These are phyloP conservation scores for Rhodofomes roseus DNA, from an alignment of 1,284 basidiomycete genomes.

Conservation along the genomic window DNA sequence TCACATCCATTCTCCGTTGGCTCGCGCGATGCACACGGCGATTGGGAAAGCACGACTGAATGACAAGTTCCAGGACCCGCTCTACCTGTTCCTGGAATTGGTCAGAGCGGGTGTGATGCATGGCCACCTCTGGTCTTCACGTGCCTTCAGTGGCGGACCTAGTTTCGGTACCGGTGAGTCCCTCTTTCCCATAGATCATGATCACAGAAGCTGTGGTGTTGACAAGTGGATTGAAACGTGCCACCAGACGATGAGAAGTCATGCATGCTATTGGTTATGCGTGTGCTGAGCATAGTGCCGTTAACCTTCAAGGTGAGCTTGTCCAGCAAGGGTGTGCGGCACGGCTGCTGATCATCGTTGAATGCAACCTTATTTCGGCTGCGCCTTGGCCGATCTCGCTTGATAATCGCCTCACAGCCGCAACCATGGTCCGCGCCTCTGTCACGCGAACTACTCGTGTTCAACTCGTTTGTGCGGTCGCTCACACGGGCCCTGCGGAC, in stretches of 20 bases:
- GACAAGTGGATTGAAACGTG: slow-evolving; percentile 3
- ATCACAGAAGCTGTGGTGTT: slow-evolving; percentile 14
- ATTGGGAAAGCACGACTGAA: slow-evolving; percentile 79
- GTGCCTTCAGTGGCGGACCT: slow-evolving; percentile 89
- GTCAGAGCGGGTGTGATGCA: slow-evolving; percentile 95
- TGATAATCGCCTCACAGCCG: slow-evolving; percentile 40
- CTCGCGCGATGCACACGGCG: slow-evolving; percentile 86
- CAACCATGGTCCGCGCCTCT: slow-evolving; percentile 93
- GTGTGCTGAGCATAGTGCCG: slow-evolving; percentile 90
- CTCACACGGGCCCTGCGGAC: slow-evolving; percentile 88
- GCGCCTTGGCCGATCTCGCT: slow-evolving; percentile 12
- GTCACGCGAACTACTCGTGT: slow-evolving; percentile 93
- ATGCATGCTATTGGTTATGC: slow-evolving; percentile 93
- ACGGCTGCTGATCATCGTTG: neutral
- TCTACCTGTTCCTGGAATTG: slow-evolving; percentile 91
- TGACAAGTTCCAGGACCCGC: slow-evolving; percentile 97
- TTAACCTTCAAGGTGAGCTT: slow-evolving; percentile 82
- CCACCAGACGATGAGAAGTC: slow-evolving; percentile 82
- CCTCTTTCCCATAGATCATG: slow-evolving; percentile 23
- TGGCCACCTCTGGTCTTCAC: slow-evolving; percentile 86
- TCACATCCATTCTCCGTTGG: slow-evolving; percentile 87
- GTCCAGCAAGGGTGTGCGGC: slow-evolving; percentile 5
- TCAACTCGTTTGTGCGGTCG: slow-evolving; percentile 95
- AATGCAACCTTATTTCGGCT: slow-evolving; percentile 1
- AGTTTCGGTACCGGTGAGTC: slow-evolving; percentile 83